These are phyloP conservation scores for Atractiella rhizophila DNA, from an alignment of 768 basidiomycete genomes.

Conservation along the genomic window DNA sequence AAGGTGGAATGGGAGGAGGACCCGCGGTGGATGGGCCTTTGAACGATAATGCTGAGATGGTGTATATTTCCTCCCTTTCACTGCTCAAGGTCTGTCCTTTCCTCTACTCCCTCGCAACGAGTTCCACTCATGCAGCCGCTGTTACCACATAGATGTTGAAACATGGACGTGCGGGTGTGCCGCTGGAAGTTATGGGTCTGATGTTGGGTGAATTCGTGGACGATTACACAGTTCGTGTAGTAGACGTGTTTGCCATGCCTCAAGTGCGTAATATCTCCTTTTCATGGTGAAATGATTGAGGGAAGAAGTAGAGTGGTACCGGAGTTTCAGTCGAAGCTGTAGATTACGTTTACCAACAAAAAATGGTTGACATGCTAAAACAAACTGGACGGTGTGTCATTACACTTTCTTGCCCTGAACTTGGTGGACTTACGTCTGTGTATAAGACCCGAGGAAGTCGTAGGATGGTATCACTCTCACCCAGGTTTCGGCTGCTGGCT, in stretches of 20 bases:
- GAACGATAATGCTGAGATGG: conserved; percentile 26
- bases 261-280: conserved; percentile 31
- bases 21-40: too few relatives aligned
- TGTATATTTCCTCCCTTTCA: conserved; percentile 92
- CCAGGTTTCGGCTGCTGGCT: conserved; percentile 99
- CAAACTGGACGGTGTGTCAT: conserved; percentile 69
- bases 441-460: conserved; percentile 47
- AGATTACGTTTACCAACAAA: conserved; percentile 92
- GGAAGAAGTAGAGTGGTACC: conserved; percentile 39
- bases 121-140: not conserved
- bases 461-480: conserved; percentile 99
- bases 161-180: conserved; percentile 92
- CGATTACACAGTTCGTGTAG: conserved; percentile 38
- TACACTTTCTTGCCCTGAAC: conserved; percentile 1
- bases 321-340: conserved; percentile 81
- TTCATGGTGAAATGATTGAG: not conserved
- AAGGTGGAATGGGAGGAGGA: too few relatives aligned
- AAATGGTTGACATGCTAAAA: conserved; percentile 97
- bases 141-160: conserved; percentile 60
- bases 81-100: conserved; percentile 55
- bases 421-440: not conserved
- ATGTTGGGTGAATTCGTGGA: conserved; percentile 97
- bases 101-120: not conserved
- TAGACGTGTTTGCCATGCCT: conserved; percentile 94
- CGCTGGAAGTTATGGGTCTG: conserved; percentile 97